Percentiles rank a stretch among this genome's conserved stretches.
phyloP scores from a whole-genome alignment of 176 grass and related monocot species.

The Rhynchospora breviuscula region DNA sequence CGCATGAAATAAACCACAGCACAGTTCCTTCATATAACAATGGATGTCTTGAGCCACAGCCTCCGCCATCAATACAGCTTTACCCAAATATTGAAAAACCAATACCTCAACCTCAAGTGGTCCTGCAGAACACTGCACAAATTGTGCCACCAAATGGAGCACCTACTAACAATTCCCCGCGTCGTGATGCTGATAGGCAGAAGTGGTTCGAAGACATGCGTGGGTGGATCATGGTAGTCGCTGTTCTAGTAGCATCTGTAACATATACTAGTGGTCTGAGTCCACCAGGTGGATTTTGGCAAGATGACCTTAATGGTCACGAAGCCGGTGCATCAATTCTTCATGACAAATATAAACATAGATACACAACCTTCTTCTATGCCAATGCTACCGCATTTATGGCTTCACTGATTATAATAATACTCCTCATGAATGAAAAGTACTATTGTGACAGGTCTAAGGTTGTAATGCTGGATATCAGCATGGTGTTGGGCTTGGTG shows the following conservation, averaged over 20 bases:
- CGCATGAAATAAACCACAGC: neutral
- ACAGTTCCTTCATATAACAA: too few relatives aligned
- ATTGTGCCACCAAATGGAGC: neutral
- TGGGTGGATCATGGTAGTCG: constrained; percentile 46
- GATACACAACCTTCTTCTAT: constrained; percentile 49
- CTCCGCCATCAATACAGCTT: too few relatives aligned
- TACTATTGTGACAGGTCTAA: constrained; percentile 27
- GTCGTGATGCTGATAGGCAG: neutral
- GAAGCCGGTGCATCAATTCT: constrained; percentile 30
- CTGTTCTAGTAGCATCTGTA: constrained; percentile 40
- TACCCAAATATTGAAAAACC: too few relatives aligned
- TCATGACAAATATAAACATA: neutral
- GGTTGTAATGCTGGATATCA: constrained; percentile 30
- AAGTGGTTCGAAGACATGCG: constrained; percentile 42
- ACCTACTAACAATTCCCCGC: neutral
- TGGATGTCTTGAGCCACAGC: too few relatives aligned
- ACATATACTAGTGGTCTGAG: constrained; percentile 39
- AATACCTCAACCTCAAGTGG: too few relatives aligned
- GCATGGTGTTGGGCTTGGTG: constrained; percentile 39
- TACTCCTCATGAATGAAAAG: constrained; percentile 31
- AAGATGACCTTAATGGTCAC: constrained; percentile 11
- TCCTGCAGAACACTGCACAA: too few relatives aligned
- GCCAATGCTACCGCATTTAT: constrained; percentile 50
- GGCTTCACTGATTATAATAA: constrained; percentile 47
- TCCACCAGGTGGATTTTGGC: constrained; percentile 55